Conservation (phyloP, 345 rosid species). For the Triadica sebifera region DNA sequence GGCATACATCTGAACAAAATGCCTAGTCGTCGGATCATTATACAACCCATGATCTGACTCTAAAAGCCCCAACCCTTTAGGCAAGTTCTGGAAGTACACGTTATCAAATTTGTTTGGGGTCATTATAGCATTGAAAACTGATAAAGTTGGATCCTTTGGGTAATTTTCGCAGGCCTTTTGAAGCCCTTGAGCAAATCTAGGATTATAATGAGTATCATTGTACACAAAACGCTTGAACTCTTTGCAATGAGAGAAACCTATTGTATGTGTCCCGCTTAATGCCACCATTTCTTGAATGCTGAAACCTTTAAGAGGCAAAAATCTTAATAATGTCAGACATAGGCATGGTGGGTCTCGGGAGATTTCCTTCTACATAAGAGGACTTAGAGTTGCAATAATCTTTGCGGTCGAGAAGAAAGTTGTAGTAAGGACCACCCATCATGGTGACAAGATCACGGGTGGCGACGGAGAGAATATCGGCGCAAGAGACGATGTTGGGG, state of each 20-base stretch:
- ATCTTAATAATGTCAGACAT: slow-evolving; percentile 47
- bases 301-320: slow-evolving; percentile 60
- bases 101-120: slow-evolving; percentile 88
- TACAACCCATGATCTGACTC: slow-evolving; percentile 71
- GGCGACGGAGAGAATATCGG: slow-evolving; percentile 80
- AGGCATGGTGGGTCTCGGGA: slow-evolving; percentile 64
- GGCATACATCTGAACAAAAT: slow-evolving; percentile 70
- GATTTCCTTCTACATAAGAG: slow-evolving; percentile 41
- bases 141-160: slow-evolving; percentile 57
- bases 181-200: slow-evolving; percentile 63
- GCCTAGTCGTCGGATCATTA: slow-evolving; percentile 53
- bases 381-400: slow-evolving; percentile 59
- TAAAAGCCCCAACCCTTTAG: slow-evolving; percentile 72
- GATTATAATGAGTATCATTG: slow-evolving; percentile 58
- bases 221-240: slow-evolving; percentile 50
- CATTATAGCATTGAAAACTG: slow-evolving; percentile 90
- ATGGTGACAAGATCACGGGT: slow-evolving; percentile 64
- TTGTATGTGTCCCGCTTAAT: slow-evolving; percentile 80
- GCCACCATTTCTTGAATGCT: slow-evolving; percentile 82
- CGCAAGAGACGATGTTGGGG: slow-evolving; percentile 78
- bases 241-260: slow-evolving; percentile 91
- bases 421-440: slow-evolving; percentile 55
- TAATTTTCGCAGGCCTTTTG: slow-evolving; percentile 61
- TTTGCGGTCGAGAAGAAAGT: slow-evolving; percentile 64
- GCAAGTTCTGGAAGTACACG: slow-evolving; percentile 70